These are phyloP conservation scores for Nannochloris sp. DNA, from an alignment of 139 green algal species.

Conservation along the genomic window DNA sequence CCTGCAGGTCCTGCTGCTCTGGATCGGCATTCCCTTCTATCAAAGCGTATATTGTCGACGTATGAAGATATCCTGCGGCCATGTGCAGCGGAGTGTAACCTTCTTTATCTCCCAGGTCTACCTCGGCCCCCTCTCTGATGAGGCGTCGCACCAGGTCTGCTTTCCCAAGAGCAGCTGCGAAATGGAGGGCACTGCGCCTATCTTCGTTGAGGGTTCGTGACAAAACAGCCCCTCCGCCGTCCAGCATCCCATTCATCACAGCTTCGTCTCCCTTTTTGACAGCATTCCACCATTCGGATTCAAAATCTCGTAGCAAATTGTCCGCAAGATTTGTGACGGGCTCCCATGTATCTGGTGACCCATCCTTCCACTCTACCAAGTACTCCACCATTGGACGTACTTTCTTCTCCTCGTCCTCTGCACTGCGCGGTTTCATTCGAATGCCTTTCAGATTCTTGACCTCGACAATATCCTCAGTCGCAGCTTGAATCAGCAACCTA, in stretches of 20 bases:
- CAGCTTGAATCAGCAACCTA: not conserved
- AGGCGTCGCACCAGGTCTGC: constrained; percentile 47
- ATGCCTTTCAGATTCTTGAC: constrained; percentile 53
- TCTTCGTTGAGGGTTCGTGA: constrained; percentile 59
- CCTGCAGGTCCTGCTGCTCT: constrained; percentile 37
- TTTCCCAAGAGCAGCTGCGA: constrained; percentile 59
- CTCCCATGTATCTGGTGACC: constrained; percentile 48
- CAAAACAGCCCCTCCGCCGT: constrained; percentile 43
- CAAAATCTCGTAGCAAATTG: constrained; percentile 74
- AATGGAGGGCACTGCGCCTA: constrained; percentile 73
- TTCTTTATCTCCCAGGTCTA: constrained; percentile 69
- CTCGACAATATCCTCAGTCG: constrained; percentile 36
- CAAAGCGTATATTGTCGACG: constrained; percentile 42
- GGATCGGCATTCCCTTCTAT: constrained; percentile 56
- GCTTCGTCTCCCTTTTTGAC: constrained; percentile 64
- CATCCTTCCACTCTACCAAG: constrained; percentile 64
- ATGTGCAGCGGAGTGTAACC: constrained; percentile 83
- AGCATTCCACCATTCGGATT: constrained; percentile 72
- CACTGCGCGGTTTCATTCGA: constrained; percentile 23
- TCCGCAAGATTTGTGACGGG: constrained; percentile 59
- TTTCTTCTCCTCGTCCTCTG: constrained; percentile 27
- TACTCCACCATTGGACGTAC: constrained; percentile 57
- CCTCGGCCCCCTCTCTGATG: constrained; percentile 54
- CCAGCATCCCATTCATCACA: constrained; percentile 49
- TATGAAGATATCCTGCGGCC: constrained; percentile 69